Percentiles rank a stretch among this genome's conserved stretches.
Conservation (phyloP, 306 rosid species). For the Corylus americana region DNA sequence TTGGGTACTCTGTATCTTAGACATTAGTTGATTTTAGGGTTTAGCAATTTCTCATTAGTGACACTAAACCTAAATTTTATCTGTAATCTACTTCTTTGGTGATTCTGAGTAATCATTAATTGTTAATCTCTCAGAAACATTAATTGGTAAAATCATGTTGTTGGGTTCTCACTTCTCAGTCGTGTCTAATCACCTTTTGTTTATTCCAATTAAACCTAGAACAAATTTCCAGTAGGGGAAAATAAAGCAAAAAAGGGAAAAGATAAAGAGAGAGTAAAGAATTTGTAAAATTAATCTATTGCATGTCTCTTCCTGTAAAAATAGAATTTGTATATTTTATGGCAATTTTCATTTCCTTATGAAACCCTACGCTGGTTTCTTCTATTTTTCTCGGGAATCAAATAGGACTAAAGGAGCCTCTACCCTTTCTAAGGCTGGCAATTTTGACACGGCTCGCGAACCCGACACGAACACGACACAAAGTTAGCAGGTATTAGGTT, state of each 20-base stretch:
- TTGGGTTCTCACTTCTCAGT: not conserved
- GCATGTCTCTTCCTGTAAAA: not conserved
- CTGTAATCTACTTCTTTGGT: not conserved
- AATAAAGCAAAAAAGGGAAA: not conserved
- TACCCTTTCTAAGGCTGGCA: too few species aligned
- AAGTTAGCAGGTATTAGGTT: too few species aligned
- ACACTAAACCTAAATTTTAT: not conserved
- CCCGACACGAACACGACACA: too few species aligned
- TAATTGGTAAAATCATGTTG: not conserved
- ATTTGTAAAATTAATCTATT: too few species aligned
- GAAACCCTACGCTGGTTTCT: not conserved
- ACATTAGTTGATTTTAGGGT: not conserved
- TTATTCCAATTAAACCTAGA: not conserved
- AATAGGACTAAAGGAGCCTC: not conserved
- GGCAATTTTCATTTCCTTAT: not conserved
- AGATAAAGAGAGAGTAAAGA: not conserved
- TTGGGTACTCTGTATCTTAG: too few species aligned
- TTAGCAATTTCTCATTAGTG: not conserved
- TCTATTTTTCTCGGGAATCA: not conserved
- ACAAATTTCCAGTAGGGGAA: constrained; percentile 8
- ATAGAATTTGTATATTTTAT: not conserved
- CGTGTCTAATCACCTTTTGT: not conserved
- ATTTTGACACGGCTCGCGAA: too few species aligned
- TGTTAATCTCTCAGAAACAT: not conserved
- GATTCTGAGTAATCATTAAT: not conserved